A percentile compares a stretch with the other conserved stretches of the same genome.
Conservation (phyloP, 164 flowering plant genomes). For the Litsea cubeba region DNA sequence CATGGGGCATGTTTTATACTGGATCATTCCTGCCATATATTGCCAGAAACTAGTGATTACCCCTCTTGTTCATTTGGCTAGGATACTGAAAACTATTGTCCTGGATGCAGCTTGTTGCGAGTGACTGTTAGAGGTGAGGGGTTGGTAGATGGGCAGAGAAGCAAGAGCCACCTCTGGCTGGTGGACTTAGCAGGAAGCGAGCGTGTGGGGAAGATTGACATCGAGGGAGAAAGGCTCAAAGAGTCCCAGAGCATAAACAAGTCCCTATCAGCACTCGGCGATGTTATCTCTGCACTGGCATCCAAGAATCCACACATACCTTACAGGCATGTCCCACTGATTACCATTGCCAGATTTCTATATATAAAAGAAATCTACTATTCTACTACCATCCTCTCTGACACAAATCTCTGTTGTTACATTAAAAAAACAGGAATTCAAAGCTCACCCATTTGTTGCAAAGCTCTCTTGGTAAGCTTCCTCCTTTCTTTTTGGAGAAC, state of each 20-base stretch:
- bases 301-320: conserved; percentile 88
- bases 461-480: conserved; percentile 73
- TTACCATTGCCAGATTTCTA: conserved; percentile 16
- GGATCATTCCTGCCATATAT: too few relatives aligned
- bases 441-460: conserved; percentile 94
- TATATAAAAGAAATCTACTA: not conserved
- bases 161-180: conserved; percentile 82
- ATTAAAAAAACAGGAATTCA: conserved; percentile 58
- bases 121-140: conserved; percentile 70
- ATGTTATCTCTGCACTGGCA: conserved; percentile 87
- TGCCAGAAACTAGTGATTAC: too few relatives aligned
- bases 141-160: conserved; percentile 49
- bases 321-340: conserved; percentile 69
- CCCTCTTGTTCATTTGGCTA: too few relatives aligned
- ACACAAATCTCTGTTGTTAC: not conserved
- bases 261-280: conserved; percentile 90
- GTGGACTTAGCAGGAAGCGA: conserved; percentile 97
- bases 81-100: not conserved
- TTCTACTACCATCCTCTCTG: not conserved
- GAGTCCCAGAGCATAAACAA: conserved; percentile 90
- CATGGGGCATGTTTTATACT: too few relatives aligned
- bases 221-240: conserved; percentile 82
- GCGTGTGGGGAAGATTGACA: conserved; percentile 85
- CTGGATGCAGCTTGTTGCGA: conserved; percentile 55
- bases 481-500: not conserved